Evolutionary conservation across 1,284 basidiomycete species (phyloP).

Genomic region (Sporisorium sorghi): DNA sequence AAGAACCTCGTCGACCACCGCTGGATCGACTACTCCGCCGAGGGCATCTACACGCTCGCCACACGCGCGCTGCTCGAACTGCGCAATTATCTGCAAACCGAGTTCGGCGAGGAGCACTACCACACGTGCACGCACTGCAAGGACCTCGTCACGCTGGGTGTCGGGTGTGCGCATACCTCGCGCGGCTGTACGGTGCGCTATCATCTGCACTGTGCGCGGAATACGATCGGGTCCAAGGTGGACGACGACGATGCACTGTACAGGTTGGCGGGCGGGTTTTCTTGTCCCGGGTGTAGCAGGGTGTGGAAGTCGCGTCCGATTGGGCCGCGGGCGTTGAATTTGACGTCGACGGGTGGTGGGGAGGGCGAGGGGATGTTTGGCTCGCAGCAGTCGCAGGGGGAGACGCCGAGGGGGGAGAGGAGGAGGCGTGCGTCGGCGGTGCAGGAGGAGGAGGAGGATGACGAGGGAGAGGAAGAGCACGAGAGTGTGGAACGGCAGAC

Average conservation of each 20-base stretch:
- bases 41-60: constrained; percentile 81
- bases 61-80: constrained; percentile 81
- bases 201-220: constrained; percentile 43
- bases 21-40: constrained; percentile 80
- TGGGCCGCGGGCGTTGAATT: constrained; percentile 31
- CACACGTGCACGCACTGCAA: constrained; percentile 80
- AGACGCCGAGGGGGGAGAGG: constrained; percentile 12
- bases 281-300: constrained; percentile 18
- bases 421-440: constrained; percentile 57
- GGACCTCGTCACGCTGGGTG: constrained; percentile 73
- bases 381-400: constrained; percentile 20
- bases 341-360: constrained; percentile 3
- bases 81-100: constrained; percentile 78
- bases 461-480: constrained; percentile 9
- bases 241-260: constrained; percentile 32
- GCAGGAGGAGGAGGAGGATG: constrained; percentile 56
- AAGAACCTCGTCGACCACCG: constrained; percentile 83
- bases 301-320: constrained; percentile 42
- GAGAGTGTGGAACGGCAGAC: background rate
- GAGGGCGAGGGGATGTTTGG: constrained; percentile 10
- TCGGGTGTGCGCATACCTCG: constrained; percentile 22
- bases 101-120: constrained; percentile 75
- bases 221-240: constrained; percentile 16
- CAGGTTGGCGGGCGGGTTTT: constrained; percentile 20
- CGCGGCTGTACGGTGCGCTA: constrained; percentile 25